A percentile compares a stretch with the other conserved stretches of the same genome.
Evolutionary conservation across 169 alveolate genomes (phyloP).

Genomic region (Plasmodium knowlesi): DNA sequence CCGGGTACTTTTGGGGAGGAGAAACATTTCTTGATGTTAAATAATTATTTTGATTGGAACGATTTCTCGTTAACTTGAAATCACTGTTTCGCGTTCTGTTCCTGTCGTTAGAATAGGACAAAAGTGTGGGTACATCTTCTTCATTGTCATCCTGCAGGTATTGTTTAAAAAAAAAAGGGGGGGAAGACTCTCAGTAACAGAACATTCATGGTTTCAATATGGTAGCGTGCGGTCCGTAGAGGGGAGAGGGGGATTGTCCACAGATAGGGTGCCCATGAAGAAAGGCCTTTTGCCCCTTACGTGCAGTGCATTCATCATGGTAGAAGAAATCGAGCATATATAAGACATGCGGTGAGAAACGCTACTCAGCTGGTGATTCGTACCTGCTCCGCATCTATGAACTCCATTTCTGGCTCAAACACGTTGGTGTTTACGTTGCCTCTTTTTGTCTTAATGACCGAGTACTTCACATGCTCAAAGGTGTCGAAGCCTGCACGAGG

Average conservation of each 20-base stretch:
- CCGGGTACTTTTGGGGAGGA: constrained; percentile 44
- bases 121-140: constrained; percentile 85
- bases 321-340: not conserved
- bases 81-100: constrained; percentile 54
- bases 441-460: constrained; percentile 78
- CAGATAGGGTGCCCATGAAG: not conserved
- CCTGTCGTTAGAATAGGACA: constrained; percentile 69
- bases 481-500: constrained; percentile 74
- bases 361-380: not conserved
- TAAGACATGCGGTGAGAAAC: not conserved
- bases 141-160: constrained; percentile 76
- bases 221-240: not conserved
- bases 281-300: not conserved
- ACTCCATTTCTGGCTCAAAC: constrained; percentile 87
- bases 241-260: not conserved
- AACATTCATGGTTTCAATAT: not conserved
- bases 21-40: constrained; percentile 32
- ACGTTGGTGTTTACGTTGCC: constrained; percentile 66
- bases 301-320: not conserved
- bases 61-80: constrained; percentile 53
- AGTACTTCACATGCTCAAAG: constrained; percentile 80
- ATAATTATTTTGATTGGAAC: constrained; percentile 62
- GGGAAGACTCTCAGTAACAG: not conserved
- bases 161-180: constrained; percentile 1
- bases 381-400: constrained; percentile 86